A percentile compares a stretch with the other conserved stretches of the same genome.
phyloP scores from a whole-genome alignment of 345 rosid genomes.

The Citrus inodora region DNA sequence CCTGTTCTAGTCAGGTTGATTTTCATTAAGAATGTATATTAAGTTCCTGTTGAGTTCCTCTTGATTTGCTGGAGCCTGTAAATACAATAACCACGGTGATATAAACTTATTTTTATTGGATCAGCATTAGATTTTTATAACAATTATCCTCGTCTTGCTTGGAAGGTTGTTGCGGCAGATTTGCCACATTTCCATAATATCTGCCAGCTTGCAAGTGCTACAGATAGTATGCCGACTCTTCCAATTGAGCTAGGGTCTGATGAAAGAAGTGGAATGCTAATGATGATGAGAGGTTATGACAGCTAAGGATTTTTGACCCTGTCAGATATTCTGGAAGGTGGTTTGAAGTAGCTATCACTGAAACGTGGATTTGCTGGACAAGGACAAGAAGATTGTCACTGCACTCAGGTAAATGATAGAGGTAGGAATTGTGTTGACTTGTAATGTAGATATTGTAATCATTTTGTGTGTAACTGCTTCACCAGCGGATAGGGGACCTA shows the following conservation, averaged over 20 bases:
- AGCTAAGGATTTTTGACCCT: slow-evolving; percentile 81
- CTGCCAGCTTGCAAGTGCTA: slow-evolving; percentile 61
- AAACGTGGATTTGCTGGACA: slow-evolving; percentile 95
- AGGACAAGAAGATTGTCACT: slow-evolving; percentile 98
- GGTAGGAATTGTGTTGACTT: neutral
- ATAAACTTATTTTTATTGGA: neutral
- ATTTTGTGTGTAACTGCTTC: neutral
- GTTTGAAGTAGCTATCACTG: slow-evolving; percentile 97
- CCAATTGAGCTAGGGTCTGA: slow-evolving; percentile 59
- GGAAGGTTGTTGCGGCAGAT: slow-evolving; percentile 64
- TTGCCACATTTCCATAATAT: slow-evolving; percentile 31
- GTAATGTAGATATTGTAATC: neutral
- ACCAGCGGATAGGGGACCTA: neutral
- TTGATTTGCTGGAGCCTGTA: neutral
- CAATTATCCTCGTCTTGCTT: slow-evolving; percentile 4
- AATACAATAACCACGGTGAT: neutral
- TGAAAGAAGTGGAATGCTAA: slow-evolving; percentile 44
- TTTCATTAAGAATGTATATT: neutral
- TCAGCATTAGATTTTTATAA: slow-evolving; percentile 3
- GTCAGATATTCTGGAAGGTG: slow-evolving; percentile 87
- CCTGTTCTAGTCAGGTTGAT: neutral
- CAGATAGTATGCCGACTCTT: slow-evolving; percentile 40
- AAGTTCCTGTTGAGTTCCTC: neutral
- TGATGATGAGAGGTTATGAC: slow-evolving; percentile 98
- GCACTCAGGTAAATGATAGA: slow-evolving; percentile 69